A percentile compares a stretch with the other conserved stretches of the same genome.
phyloP scores from a whole-genome alignment of 176 grass and related monocot species.

The Elymus sibiricus region DNA sequence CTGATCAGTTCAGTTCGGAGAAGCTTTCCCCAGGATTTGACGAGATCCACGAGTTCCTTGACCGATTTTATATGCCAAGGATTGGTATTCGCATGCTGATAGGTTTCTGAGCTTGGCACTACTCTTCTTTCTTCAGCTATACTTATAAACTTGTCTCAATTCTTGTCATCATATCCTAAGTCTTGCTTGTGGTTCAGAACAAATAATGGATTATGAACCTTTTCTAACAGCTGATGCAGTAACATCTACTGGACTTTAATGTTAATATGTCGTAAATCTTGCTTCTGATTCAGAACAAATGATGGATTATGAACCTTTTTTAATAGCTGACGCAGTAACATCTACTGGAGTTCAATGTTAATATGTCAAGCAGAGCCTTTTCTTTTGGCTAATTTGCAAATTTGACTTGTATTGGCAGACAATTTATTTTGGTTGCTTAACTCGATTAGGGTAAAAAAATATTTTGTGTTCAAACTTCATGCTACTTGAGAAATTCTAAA shows the following conservation, averaged over 20 bases:
- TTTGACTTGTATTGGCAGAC: too few relatives aligned
- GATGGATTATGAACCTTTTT: neutral
- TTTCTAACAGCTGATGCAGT: too few relatives aligned
- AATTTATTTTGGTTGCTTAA: too few relatives aligned
- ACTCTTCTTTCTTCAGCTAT: constrained; percentile 25
- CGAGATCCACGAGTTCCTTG: too few relatives aligned
- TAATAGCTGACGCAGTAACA: neutral
- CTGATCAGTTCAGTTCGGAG: constrained; percentile 34
- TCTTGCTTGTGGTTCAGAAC: too few relatives aligned
- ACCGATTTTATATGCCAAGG: constrained; percentile 84
- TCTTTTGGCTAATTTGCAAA: too few relatives aligned
- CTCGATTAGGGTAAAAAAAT: too few relatives aligned
- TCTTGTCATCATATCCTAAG: neutral
- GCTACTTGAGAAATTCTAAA: too few relatives aligned
- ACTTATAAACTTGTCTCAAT: neutral
- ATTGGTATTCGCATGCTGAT: constrained; percentile 97
- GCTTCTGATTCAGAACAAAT: neutral
- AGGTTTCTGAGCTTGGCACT: constrained; percentile 52
- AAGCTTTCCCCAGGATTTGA: constrained; percentile 43
- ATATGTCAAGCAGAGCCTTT: neutral
- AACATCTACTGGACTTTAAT: too few relatives aligned
- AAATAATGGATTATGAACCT: too few relatives aligned
- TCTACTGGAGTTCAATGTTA: neutral
- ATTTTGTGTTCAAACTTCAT: too few relatives aligned
- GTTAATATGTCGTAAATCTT: too few relatives aligned